A percentile compares a stretch with the other conserved stretches of the same genome.
Conservation (phyloP, 108 stramenopile genomes). For the Tribonema minus region DNA sequence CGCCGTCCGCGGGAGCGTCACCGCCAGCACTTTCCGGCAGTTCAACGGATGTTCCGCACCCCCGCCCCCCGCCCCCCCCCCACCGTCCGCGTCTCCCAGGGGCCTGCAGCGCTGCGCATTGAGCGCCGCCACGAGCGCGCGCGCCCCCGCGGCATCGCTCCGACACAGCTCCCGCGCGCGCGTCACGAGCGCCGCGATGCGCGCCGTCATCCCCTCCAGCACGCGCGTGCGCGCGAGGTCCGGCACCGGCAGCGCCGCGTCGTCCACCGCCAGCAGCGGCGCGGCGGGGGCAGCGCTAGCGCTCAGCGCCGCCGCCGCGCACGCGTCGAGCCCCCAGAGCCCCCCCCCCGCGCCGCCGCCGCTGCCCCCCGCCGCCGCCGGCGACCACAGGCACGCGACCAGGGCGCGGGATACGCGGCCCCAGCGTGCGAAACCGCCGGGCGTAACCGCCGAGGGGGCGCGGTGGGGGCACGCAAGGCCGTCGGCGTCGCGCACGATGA, state of each 20-base stretch:
- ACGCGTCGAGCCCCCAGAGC: constrained; percentile 2
- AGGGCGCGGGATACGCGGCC: not conserved
- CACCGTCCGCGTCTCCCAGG: not conserved
- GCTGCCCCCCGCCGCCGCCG: not conserved
- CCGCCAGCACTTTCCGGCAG: constrained; percentile 14
- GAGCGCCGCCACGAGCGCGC: constrained; percentile 17
- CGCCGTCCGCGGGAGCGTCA: not conserved
- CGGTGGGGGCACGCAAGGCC: too few species aligned
- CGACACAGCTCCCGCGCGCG: not conserved
- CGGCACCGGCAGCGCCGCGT: not conserved
- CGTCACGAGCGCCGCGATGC: not conserved
- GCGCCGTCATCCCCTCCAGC: not conserved
- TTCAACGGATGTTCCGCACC: constrained; percentile 20
- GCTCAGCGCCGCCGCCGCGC: constrained; percentile 2
- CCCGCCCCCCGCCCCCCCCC: constrained; percentile 15
- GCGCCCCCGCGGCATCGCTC: constrained; percentile 1
- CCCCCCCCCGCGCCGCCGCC: not conserved
- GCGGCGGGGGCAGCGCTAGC: constrained; percentile 5
- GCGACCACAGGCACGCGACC: not conserved
- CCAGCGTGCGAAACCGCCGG: not conserved
- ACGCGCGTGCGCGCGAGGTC: not conserved
- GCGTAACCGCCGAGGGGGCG: not conserved
- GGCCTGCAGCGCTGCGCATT: constrained; percentile 22
- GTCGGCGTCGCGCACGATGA: constrained; percentile 13
- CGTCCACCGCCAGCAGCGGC: constrained; percentile 8